Evolutionary conservation across 2,329 filamentous ascomycete species (phyloP), one percentile per base, ranked within the genome.

Genomic region (Colletotrichum trifolii): DNA sequence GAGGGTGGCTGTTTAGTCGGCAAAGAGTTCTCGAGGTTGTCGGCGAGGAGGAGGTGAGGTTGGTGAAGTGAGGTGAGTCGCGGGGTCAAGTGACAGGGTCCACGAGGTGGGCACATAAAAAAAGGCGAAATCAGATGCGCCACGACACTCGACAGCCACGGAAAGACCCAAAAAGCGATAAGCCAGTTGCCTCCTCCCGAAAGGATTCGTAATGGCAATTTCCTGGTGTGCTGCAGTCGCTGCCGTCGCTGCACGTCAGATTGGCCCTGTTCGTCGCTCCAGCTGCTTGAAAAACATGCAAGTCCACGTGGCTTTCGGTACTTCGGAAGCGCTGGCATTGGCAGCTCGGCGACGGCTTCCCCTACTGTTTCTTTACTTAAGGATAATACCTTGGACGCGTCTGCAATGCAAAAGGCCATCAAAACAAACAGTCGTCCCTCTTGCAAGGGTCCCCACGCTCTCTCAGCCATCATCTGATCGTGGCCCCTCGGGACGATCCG

Each of bases 211-310:
- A 57, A 53, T 57, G 46, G 2, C 35, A n/a, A 10, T 54, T 48
- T 25, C 62, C 55, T 62, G 63, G 63, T 15, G 35, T 35, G 35
- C 25, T 25, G 25, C 25, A 25, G 54, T 34, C 15, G 25, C 45
- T 62, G 52, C 58, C 47, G 40, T 39, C 15, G 42, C 52, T 63
- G 63, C 63, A 63, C 53, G 52, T 53, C 63, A 63, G 63, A 66
- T 66, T 66, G 63, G 63, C 43, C n/a, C n/a, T 60, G 38, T 48
- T 42, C 42, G 59, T 36, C 13, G 25, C 6, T 25, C 49, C 40
- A 13, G 42, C 42, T 43, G 42, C 15, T 43, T 43, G 4, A 25
- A 25, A 25, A 25, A n/a, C 25, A 52, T 53, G 54, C 60, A 52
- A 39, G 34, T 58, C 54, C 54, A 52, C 54, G 60, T 54, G 35